phyloP scores from a whole-genome alignment of 108 stramenopile genomes.

The Pseudonitzschia delicatissima region DNA sequence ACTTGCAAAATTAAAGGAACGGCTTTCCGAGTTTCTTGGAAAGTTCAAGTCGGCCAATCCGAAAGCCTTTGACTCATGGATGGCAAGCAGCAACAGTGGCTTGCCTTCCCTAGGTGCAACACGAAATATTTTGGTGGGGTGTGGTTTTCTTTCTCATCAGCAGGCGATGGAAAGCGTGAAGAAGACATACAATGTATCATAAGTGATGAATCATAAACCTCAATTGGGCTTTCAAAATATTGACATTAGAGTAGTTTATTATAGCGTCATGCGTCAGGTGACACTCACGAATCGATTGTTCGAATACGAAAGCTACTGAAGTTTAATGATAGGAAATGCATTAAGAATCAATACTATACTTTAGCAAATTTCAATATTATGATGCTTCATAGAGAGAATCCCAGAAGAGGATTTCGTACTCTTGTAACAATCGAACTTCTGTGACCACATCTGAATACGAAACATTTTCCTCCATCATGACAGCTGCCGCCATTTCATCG shows the following conservation, averaged over 20 bases:
- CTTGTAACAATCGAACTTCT: slow-evolving; percentile 46
- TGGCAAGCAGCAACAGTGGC: slow-evolving; percentile 10
- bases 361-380: not conserved
- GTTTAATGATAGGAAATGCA: too few relatives aligned
- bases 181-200: slow-evolving; percentile 16
- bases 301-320: too few relatives aligned
- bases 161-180: slow-evolving; percentile 38
- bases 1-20: slow-evolving; percentile 26
- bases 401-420: slow-evolving; percentile 40
- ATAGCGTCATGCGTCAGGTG: too few relatives aligned
- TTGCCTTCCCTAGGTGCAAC: slow-evolving; percentile 26
- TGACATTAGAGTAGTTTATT: too few relatives aligned
- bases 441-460: slow-evolving; percentile 36
- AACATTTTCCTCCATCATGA: slow-evolving; percentile 27
- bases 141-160: slow-evolving; percentile 37
- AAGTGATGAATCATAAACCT: too few relatives aligned
- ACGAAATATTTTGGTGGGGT: slow-evolving; percentile 37
- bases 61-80: slow-evolving; percentile 30
- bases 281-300: too few relatives aligned
- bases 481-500: slow-evolving; percentile 36
- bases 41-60: slow-evolving; percentile 21
- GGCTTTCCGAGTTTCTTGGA: slow-evolving; percentile 23
- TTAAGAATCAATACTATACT: not conserved
- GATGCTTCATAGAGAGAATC: slow-evolving; percentile 23
- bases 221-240: too few relatives aligned